A percentile compares a stretch with the other conserved stretches of the same genome.
phyloP scores from a whole-genome alignment of 2,329 filamentous ascomycete genomes.

The Pyrenophora tritici-repentis region DNA sequence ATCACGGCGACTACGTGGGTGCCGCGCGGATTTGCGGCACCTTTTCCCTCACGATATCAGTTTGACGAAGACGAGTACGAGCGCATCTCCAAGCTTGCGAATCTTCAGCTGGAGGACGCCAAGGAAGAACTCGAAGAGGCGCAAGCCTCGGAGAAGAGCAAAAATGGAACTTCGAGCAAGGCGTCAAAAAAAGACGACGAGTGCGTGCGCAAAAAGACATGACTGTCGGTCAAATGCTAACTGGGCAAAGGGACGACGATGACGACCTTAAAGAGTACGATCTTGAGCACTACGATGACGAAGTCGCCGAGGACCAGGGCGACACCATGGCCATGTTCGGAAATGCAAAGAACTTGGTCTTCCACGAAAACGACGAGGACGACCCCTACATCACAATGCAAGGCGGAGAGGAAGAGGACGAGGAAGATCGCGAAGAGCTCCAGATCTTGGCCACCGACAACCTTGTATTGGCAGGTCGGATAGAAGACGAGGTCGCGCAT shows the following conservation, averaged over 20 bases:
- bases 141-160: conserved; percentile 53
- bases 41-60: conserved; percentile 55
- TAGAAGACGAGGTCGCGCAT: conserved; percentile 96
- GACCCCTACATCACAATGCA: conserved; percentile 95
- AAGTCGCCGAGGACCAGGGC: conserved; percentile 70
- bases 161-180: conserved; percentile 31
- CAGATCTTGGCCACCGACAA: conserved; percentile 94
- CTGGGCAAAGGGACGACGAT: conserved; percentile 56
- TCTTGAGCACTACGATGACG: conserved; percentile 92
- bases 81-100: conserved; percentile 57
- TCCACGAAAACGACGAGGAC: conserved; percentile 91
- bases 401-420: conserved; percentile 69
- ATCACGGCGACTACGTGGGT: conserved; percentile 60
- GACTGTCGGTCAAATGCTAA: conserved; percentile 15
- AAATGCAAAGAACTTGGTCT: conserved; percentile 89
- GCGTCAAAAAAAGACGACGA: conserved; percentile 31
- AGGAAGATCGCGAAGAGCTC: conserved; percentile 90
- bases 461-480: conserved; percentile 85
- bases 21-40: conserved; percentile 56
- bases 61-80: conserved; percentile 59
- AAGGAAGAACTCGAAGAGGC: conserved; percentile 72
- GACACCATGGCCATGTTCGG: conserved; percentile 90
- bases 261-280: conserved; percentile 96
- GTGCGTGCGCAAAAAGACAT: conserved; percentile 8
- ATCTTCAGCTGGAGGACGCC: conserved; percentile 82